Base-by-base conservation (phyloP, 148 eudicot species). In the Chenopodium formosanum region DNA sequence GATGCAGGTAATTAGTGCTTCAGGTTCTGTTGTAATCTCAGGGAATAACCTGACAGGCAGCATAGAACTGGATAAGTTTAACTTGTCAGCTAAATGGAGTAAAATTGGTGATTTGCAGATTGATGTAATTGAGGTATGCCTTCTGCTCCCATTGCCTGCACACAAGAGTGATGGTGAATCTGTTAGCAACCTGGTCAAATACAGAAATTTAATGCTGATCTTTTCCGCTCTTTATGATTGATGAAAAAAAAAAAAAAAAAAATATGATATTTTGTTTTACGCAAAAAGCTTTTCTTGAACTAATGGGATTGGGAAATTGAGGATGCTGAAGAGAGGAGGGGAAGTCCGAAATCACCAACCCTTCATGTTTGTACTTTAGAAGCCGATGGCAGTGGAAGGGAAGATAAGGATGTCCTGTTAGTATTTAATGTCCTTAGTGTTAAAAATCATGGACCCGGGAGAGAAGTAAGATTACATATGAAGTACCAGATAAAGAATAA, bases 31-130 rank as follows among this genome's bases (percentile, higher is more conserved):
- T 53, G 90, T 88, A 83, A 85, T 95, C 74, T 89, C 92, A 0
- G 73, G 89, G 79, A 90, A 92, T 80, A 86, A 85, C 71, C 77
- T 95, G n/a, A 82, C 92, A 32, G 98, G 96, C 5, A 86, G 82
- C 56, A 79, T 91, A 71, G 80, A 82, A 60, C 85, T 95, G 80
- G 88, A 86, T 53, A 84, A 88, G 70, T 85, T 95, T 77, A 80
- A 87, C 34, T 84, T 92, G 86, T 85, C 90, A 70, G 86, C 87
- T 63, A 90, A 92, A 80, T 95, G 98, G 98, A 95, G 97, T 83
- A 85, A 88, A 72, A 83, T 95, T 78, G 98, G 96, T 37, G 82
- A 84, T 62, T 72, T 93, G 66, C 91, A 87, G 69, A 80, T 95
- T 83, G 71, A 79, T 82, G 85, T 86, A 37, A 76, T 95, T 64